phyloP scores from a whole-genome alignment of 2,329 filamentous ascomycete species.

The Alternaria gaisen region DNA sequence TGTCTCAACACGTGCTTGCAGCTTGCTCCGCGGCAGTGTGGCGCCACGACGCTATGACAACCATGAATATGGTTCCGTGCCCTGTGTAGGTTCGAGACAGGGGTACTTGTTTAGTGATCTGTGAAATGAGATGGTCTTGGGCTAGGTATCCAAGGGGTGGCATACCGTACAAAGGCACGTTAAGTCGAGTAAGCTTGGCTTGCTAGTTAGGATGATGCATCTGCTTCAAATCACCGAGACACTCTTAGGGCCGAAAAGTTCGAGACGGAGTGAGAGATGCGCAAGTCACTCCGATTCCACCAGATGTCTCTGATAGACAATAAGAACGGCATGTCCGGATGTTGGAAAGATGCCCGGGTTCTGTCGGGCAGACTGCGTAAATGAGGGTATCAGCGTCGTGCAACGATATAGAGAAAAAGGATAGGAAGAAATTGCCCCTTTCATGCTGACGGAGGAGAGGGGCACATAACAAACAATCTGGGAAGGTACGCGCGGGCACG shows the following conservation, averaged over 20 bases:
- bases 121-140: neutral
- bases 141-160: neutral
- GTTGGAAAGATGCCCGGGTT: neutral
- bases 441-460: neutral
- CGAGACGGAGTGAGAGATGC: neutral
- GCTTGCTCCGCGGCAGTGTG: neutral
- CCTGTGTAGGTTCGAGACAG: neutral
- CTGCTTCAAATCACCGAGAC: neutral
- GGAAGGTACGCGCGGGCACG: constrained; percentile 4
- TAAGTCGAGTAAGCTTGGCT: neutral
- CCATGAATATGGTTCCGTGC: neutral
- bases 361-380: neutral
- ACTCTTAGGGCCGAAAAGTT: neutral
- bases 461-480: neutral
- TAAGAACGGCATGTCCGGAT: neutral
- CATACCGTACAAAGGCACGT: neutral
- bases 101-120: neutral
- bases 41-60: neutral
- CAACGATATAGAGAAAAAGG: neutral
- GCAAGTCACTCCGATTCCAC: neutral
- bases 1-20: neutral
- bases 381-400: neutral
- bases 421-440: neutral
- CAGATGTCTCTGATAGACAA: neutral
- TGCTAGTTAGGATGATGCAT: neutral